These are phyloP conservation scores for Cucurbita ficifolia DNA, from an alignment of 306 rosid genomes.

Conservation along the genomic window DNA sequence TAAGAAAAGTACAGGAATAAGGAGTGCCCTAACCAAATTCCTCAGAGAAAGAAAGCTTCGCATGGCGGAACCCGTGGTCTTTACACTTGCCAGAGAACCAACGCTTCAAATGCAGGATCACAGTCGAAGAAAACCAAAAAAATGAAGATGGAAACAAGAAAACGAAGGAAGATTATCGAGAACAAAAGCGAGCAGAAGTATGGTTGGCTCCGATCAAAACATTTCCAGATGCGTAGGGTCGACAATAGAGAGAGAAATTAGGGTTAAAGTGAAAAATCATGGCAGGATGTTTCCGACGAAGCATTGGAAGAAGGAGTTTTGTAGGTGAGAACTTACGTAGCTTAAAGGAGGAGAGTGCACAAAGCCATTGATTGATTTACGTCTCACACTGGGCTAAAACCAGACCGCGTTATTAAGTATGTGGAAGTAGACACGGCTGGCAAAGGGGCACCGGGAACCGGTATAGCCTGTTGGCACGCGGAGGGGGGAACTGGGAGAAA, in stretches of 20 bases:
- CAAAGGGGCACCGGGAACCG: background rate
- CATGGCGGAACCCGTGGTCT: slow-evolving; percentile 28
- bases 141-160: background rate
- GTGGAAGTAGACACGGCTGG: too few relatives aligned
- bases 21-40: slow-evolving; percentile 44
- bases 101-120: background rate
- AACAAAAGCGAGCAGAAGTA: slow-evolving; percentile 81
- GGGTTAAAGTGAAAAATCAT: slow-evolving; percentile 45
- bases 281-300: background rate
- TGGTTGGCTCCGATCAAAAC: slow-evolving; percentile 81
- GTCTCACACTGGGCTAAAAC: background rate
- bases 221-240: slow-evolving; percentile 10
- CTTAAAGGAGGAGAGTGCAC: background rate
- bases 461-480: background rate
- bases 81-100: background rate
- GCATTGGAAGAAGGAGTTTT: background rate
- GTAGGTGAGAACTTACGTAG: background rate
- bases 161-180: slow-evolving; percentile 24
- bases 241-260: slow-evolving; percentile 15
- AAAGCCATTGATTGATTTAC: background rate
- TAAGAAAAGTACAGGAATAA: slow-evolving; percentile 46
- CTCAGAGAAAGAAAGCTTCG: slow-evolving; percentile 33
- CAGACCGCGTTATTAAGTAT: background rate
- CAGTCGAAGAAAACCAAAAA: background rate
- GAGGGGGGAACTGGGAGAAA: background rate